Conservation (phyloP, 306 rosid genomes). For the Coriaria nepalensis region DNA sequence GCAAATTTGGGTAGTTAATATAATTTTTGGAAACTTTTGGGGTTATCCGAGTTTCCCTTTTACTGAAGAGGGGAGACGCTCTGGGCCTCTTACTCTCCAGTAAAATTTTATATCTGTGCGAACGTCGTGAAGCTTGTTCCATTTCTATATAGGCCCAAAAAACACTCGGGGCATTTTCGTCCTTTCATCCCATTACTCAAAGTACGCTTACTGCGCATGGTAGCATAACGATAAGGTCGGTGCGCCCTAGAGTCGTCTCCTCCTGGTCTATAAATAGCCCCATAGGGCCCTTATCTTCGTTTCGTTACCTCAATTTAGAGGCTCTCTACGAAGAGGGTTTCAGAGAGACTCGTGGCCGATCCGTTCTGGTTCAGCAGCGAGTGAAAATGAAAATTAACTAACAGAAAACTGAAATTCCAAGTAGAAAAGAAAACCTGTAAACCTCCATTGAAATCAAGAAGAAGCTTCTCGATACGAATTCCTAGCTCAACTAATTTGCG, state of each 20-base stretch:
- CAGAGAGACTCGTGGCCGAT: conserved; percentile 16
- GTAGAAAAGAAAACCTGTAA: not conserved
- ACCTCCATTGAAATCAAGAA: not conserved
- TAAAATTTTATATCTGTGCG: no score
- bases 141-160: no score
- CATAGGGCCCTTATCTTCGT: rapidly evolving
- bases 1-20: no score
- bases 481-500: conserved; percentile 15
- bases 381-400: not conserved
- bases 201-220: conserved; percentile 15
- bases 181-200: not conserved
- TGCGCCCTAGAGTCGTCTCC: not conserved
- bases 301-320: not conserved
- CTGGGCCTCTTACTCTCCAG: no score
- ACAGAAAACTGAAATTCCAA: not conserved
- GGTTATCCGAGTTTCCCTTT: no score
- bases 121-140: no score
- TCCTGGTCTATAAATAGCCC: conserved; percentile 45
- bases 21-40: no score
- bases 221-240: not conserved
- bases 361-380: not conserved
- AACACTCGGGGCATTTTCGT: conserved; percentile 5
- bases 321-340: conserved; percentile 18
- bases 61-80: no score
- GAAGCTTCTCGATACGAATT: not conserved